These are phyloP conservation scores for Trifolium pratense DNA, from an alignment of 306 rosid genomes.

Conservation along the genomic window DNA sequence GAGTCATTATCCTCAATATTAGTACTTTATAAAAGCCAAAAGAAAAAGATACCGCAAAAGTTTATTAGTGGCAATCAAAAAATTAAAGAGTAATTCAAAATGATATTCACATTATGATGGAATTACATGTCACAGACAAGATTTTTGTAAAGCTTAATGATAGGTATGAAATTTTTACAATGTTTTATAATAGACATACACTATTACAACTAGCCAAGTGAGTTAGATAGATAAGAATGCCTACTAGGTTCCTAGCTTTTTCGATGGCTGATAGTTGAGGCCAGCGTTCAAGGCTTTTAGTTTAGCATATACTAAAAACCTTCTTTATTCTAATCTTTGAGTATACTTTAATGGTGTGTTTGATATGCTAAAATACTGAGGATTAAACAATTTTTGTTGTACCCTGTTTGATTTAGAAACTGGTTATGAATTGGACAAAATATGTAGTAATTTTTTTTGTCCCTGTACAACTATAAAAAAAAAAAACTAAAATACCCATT, in stretches of 20 bases:
- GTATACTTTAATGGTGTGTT: no score
- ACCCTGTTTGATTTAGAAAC: no score
- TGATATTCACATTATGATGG: neutral
- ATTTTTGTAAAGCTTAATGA: neutral
- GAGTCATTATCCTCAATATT: no score
- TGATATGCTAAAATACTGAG: no score
- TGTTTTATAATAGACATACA: neutral
- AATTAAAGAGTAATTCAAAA: neutral
- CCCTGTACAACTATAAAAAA: no score
- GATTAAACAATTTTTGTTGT: no score
- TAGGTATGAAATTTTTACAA: neutral
- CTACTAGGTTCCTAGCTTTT: neutral
- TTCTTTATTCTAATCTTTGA: constrained; percentile 4
- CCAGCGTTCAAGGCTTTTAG: neutral
- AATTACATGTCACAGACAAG: neutral
- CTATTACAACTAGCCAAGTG: neutral
- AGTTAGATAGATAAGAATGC: neutral
- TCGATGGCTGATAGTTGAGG: neutral
- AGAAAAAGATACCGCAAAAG: no score
- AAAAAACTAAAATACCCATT: no score
- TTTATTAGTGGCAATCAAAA: neutral
- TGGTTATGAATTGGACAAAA: no score
- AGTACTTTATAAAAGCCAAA: no score
- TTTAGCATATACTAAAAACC: neutral
- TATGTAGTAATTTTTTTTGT: no score